A percentile compares a stretch with the other conserved stretches of the same genome.
phyloP scores from a whole-genome alignment of 116 monocot genomes.

The Zostera marina region DNA sequence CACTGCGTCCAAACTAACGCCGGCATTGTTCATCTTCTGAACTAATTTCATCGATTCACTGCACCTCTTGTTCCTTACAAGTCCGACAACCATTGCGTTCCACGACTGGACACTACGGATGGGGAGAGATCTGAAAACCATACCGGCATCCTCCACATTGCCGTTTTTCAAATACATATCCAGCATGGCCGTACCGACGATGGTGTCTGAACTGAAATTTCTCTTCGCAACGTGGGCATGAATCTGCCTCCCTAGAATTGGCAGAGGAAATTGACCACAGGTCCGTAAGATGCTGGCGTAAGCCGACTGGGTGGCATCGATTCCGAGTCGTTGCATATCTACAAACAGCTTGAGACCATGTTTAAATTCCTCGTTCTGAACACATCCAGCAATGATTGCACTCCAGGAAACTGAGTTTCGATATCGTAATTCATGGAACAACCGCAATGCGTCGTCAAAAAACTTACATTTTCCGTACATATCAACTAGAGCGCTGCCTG shows the following conservation, averaged over 20 bases:
- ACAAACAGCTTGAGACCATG: slow-evolving; percentile 33
- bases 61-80: slow-evolving; percentile 16
- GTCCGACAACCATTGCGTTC: slow-evolving; percentile 66
- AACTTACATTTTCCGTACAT: slow-evolving; percentile 59
- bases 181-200: slow-evolving; percentile 59
- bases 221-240: slow-evolving; percentile 55
- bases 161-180: slow-evolving; percentile 61
- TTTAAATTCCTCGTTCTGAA: slow-evolving; percentile 20
- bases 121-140: slow-evolving; percentile 25
- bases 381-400: slow-evolving; percentile 45
- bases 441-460: slow-evolving; percentile 16
- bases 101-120: slow-evolving; percentile 29
- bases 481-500: slow-evolving; percentile 49
- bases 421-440: slow-evolving; percentile 37
- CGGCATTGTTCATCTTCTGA: slow-evolving; percentile 27
- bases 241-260: slow-evolving; percentile 30
- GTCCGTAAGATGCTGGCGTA: slow-evolving; percentile 60
- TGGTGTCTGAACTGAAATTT: slow-evolving; percentile 29
- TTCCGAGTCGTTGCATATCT: slow-evolving; percentile 35
- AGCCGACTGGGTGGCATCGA: slow-evolving; percentile 39
- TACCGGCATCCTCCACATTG: slow-evolving; percentile 26
- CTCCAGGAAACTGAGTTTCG: slow-evolving; percentile 66
- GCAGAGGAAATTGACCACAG: slow-evolving; percentile 25
- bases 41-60: slow-evolving; percentile 39
- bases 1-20: slow-evolving; percentile 29